phyloP scores from a whole-genome alignment of 331 rosid genomes.

The Acacia concinna region DNA sequence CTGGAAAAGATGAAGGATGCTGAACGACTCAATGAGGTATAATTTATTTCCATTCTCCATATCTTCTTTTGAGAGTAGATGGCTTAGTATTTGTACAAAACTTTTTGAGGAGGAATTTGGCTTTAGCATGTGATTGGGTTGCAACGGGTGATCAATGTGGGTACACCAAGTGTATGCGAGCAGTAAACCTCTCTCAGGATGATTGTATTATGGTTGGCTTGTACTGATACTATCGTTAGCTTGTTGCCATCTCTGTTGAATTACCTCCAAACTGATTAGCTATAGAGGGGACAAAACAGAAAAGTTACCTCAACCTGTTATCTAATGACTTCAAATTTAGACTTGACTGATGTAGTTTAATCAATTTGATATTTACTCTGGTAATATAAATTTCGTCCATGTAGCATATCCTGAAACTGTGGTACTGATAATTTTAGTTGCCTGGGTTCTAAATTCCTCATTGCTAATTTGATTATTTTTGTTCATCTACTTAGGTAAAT shows the following conservation, averaged over 20 bases:
- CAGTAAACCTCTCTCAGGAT: not conserved
- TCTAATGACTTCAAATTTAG: slow-evolving; percentile 18
- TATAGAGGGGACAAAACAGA: not conserved
- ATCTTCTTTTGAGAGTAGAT: slow-evolving; percentile 13
- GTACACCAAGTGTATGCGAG: not conserved
- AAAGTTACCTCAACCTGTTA: slow-evolving; percentile 11
- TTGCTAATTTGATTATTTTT: slow-evolving; percentile 14
- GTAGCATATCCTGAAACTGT: slow-evolving; percentile 3
- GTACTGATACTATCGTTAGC: not conserved
- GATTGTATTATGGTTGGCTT: slow-evolving; percentile 9
- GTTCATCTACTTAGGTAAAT: slow-evolving; percentile 61
- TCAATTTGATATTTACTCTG: slow-evolving; percentile 14
- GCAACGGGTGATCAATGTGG: not conserved
- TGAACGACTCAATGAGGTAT: slow-evolving; percentile 97
- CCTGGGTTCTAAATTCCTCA: not conserved
- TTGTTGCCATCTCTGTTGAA: not conserved
- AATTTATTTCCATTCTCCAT: slow-evolving; percentile 2
- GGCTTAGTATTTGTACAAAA: slow-evolving; percentile 20
- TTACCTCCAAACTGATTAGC: not conserved
- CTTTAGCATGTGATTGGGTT: slow-evolving; percentile 15
- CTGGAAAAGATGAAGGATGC: slow-evolving; percentile 98
- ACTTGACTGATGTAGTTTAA: not conserved
- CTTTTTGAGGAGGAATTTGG: slow-evolving; percentile 14
- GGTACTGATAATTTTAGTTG: slow-evolving; percentile 17
- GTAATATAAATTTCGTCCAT: slow-evolving; percentile 9